phyloP scores from a whole-genome alignment of 163 green algal species.

The Botryococcus braunii region DNA sequence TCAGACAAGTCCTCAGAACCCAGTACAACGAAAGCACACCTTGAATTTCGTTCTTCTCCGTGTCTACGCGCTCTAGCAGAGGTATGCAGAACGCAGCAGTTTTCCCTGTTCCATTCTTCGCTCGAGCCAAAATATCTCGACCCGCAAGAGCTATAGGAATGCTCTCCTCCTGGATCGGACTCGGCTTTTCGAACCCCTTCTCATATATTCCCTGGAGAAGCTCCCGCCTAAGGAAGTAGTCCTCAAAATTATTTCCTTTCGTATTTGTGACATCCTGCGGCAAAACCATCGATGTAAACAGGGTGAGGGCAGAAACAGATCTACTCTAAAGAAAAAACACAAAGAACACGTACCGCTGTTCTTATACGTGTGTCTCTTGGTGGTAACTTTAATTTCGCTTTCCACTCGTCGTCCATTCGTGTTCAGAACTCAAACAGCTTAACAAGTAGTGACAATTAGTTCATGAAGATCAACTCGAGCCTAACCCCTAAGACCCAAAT shows the following conservation, averaged over 20 bases:
- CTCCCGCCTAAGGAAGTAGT: slow-evolving; percentile 90
- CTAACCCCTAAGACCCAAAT: too few relatives aligned
- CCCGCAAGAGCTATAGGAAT: slow-evolving; percentile 97
- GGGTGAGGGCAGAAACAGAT: background rate
- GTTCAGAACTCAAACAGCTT: too few relatives aligned
- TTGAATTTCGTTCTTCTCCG: slow-evolving; percentile 81
- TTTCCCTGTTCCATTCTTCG: slow-evolving; percentile 99
- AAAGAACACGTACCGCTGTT: slow-evolving; percentile 62
- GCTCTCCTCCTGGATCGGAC: slow-evolving; percentile 91
- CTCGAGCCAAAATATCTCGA: slow-evolving; percentile 94
- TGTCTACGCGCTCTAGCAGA: slow-evolving; percentile 90
- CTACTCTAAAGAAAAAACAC: background rate
- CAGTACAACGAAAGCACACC: slow-evolving; percentile 33
- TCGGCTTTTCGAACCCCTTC: slow-evolving; percentile 96
- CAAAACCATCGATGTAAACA: background rate
- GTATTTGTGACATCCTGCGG: slow-evolving; percentile 92
- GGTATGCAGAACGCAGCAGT: slow-evolving; percentile 97
- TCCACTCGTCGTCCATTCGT: slow-evolving; percentile 52
- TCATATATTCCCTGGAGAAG: slow-evolving; percentile 99
- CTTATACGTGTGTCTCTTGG: slow-evolving; percentile 72
- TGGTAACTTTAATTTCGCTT: slow-evolving; percentile 33
- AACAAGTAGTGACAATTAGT: too few relatives aligned
- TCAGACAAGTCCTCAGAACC: background rate
- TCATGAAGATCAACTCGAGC: too few relatives aligned
- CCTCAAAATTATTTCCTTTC: slow-evolving; percentile 97